Percentiles rank a stretch among this genome's conserved stretches.
Conservation (phyloP, 495 filamentous ascomycete genomes). For the Friedmanniomyces simplex region DNA sequence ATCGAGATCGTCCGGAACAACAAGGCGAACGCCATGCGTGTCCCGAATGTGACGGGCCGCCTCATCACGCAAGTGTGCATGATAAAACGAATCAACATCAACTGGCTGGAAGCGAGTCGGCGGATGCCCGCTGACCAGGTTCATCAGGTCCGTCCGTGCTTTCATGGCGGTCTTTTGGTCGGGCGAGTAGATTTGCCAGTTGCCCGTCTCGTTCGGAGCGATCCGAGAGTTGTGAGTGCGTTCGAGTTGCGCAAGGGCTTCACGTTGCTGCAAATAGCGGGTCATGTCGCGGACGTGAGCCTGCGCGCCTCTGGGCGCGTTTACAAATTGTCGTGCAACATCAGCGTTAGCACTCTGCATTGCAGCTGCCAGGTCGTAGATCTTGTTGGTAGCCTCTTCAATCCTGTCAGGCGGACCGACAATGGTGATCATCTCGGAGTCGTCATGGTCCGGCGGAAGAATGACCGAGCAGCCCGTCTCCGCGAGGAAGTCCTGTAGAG, state of each 20-base stretch:
- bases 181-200: constrained; percentile 78
- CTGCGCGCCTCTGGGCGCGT: constrained; percentile 58
- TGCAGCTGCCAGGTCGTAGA: constrained; percentile 68
- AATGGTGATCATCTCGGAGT: constrained; percentile 70
- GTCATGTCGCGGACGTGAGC: constrained; percentile 74
- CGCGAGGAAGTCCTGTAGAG: constrained; percentile 72
- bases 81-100: constrained; percentile 75
- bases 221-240: constrained; percentile 68
- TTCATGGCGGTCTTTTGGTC: constrained; percentile 74
- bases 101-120: constrained; percentile 62
- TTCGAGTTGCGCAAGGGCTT: constrained; percentile 70
- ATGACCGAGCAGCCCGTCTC: constrained; percentile 87
- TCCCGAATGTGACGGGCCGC: constrained; percentile 52
- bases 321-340: constrained; percentile 61
- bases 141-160: constrained; percentile 71
- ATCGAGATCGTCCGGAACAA: constrained; percentile 56
- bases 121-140: constrained; percentile 67
- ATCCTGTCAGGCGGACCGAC: constrained; percentile 67
- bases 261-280: constrained; percentile 67
- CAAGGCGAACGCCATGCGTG: constrained; percentile 67
- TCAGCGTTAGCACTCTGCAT: constrained; percentile 75
- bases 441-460: constrained; percentile 59
- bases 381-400: constrained; percentile 60
- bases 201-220: constrained; percentile 54
- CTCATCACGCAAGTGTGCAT: constrained; percentile 60